These are phyloP conservation scores for Laetiporus sulphureus DNA, from an alignment of 1,284 basidiomycete genomes.

Conservation along the genomic window DNA sequence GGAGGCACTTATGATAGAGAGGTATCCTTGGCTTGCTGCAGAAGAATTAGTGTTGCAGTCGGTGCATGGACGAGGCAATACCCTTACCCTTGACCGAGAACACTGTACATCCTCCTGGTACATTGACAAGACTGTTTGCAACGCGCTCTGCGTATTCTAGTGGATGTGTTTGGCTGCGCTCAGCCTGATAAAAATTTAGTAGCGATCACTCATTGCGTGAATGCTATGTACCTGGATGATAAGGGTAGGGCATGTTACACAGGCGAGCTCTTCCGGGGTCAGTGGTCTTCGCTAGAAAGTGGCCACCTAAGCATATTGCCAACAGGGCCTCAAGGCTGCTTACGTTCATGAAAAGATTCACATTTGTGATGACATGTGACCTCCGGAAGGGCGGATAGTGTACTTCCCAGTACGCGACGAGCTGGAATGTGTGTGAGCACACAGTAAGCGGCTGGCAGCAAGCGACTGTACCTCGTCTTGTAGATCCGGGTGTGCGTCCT, in stretches of 20 bases:
- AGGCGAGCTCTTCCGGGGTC: constrained; percentile 37
- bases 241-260: constrained; percentile 55
- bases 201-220: no score
- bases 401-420: constrained; percentile 59
- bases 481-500: constrained; percentile 37
- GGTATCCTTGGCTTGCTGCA: constrained; percentile 41
- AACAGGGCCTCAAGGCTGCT: no score
- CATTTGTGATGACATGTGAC: constrained; percentile 42
- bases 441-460: background rate
- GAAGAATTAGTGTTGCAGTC: background rate
- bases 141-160: constrained; percentile 51
- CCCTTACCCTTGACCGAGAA: constrained; percentile 58
- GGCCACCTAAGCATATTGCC: background rate
- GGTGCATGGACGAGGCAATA: constrained; percentile 5
- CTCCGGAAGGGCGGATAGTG: constrained; percentile 47
- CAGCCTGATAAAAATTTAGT: constrained; percentile 38
- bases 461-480: constrained; percentile 45
- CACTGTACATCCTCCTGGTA: constrained; percentile 38
- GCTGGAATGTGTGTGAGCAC: constrained; percentile 36
- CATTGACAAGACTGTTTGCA: constrained; percentile 41
- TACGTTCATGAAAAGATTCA: constrained; percentile 55
- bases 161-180: constrained; percentile 48
- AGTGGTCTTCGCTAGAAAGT: constrained; percentile 44
- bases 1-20: constrained; percentile 49
- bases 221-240: constrained; percentile 73